Conservation (phyloP, 108 stramenopile species). For the Ochromonas danica region DNA sequence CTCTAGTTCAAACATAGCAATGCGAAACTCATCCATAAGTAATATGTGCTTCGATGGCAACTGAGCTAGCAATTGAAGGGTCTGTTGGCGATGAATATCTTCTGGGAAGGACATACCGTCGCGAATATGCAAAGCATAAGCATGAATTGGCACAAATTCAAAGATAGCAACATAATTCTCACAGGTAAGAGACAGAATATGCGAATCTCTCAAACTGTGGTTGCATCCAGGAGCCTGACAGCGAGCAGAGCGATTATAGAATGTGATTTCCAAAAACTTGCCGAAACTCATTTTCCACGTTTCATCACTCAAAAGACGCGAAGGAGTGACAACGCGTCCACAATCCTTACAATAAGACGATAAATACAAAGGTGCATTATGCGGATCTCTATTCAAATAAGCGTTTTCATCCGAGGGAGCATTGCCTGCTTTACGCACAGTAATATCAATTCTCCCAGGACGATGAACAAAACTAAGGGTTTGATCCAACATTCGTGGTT, state of each 20-base stretch:
- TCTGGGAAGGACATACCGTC: neutral
- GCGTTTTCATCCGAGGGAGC: neutral
- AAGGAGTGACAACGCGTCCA: constrained; percentile 74
- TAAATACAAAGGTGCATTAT: constrained; percentile 65
- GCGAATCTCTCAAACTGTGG: constrained; percentile 70
- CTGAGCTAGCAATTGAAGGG: neutral
- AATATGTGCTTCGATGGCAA: neutral
- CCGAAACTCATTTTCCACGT: constrained; percentile 93
- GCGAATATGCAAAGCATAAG: constrained; percentile 53
- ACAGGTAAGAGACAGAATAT: constrained; percentile 81
- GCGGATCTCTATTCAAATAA: constrained; percentile 7
- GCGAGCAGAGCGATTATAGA: constrained; percentile 78
- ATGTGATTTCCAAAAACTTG: constrained; percentile 88
- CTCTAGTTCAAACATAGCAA: neutral
- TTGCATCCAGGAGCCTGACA: constrained; percentile 58
- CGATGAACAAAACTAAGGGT: constrained; percentile 86
- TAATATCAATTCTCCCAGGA: constrained; percentile 81
- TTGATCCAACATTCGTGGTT: constrained; percentile 84
- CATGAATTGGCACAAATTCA: constrained; percentile 72
- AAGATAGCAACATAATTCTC: constrained; percentile 80
- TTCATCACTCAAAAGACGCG: constrained; percentile 75
- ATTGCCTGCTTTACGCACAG: constrained; percentile 41
- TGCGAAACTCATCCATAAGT: constrained; percentile 29
- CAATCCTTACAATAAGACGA: constrained; percentile 88
- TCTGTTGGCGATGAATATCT: neutral